Conservation (phyloP, 1,139 yeast genomes). For the Petasospora rhodanensis region DNA sequence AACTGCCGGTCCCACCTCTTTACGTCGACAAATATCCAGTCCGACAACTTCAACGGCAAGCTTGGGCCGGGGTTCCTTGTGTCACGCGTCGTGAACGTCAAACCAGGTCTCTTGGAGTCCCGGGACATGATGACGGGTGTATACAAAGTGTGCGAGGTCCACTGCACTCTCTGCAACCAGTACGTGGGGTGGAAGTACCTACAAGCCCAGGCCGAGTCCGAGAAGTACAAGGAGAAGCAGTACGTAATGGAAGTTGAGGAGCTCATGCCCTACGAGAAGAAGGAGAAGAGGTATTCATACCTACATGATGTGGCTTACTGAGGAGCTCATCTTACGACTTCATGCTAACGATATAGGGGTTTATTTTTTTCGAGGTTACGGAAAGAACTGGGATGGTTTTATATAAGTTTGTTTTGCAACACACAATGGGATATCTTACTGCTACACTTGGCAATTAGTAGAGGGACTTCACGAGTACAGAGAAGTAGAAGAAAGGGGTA, state of each 20-base stretch:
- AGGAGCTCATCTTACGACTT: slow-evolving; percentile 3
- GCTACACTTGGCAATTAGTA: too few relatives aligned
- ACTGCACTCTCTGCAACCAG: slow-evolving; percentile 60
- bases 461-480: too few relatives aligned
- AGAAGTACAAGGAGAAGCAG: slow-evolving; percentile 74
- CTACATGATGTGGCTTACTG: slow-evolving; percentile 3
- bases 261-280: slow-evolving; percentile 5
- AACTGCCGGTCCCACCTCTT: slow-evolving; percentile 22
- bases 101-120: slow-evolving; percentile 28
- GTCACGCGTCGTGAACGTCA: slow-evolving; percentile 33
- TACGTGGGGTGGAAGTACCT: slow-evolving; percentile 78
- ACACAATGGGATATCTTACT: too few relatives aligned
- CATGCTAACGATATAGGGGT: too few relatives aligned
- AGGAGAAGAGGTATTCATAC: slow-evolving; percentile 5
- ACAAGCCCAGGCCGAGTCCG: slow-evolving; percentile 48
- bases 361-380: too few relatives aligned
- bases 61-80: slow-evolving; percentile 38
- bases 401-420: too few relatives aligned
- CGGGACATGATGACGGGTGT: slow-evolving; percentile 66
- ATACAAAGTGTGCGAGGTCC: slow-evolving; percentile 59
- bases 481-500: too few relatives aligned
- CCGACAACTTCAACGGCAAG: slow-evolving; percentile 34
- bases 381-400: too few relatives aligned
- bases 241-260: slow-evolving; percentile 57
- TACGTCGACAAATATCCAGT: slow-evolving; percentile 15